Base-by-base conservation (phyloP, 371 early-diverging fungal genomes). In the Mortierella sp. region DNA sequence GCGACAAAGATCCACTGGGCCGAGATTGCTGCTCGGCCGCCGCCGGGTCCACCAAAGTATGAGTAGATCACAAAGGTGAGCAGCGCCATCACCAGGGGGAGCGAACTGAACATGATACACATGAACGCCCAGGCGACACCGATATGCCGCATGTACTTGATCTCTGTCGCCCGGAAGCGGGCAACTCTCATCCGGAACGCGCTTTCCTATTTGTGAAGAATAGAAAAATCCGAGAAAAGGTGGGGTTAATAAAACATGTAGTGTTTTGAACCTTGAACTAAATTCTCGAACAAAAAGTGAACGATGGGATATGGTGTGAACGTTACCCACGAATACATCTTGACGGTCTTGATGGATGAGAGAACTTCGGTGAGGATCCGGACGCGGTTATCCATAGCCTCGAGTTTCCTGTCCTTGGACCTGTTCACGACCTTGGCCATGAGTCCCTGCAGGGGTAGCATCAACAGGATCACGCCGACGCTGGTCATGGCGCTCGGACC, bases 401-500 rank as follows among this genome's bases (percentile, higher is more conserved):
- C 66, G 47, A 83, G 29, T 29, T 83, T 78, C 24, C 70, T 70
- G 39, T 78, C 76, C 74, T 79, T 74, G 45, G 73, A 72, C 26
- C 14, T 68, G 66, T 69, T 78, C 52, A 78, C 34, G 1, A 61
- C 58, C 37, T 71, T 70, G 29, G 66, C 84, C 14, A 83, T 71
- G 22, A 69, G 9, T 0, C 40, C 50, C 39, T 83, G 84, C n/a
- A 77, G 26, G 1, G 84, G 84, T 8, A 76, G 47, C 37, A 76
- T 10, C 47, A 73, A 7, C 16, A 72, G 5, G 4, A 78, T 69
- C 13, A 76, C 76, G 22, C 87, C 90, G 19, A 97, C 93, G 70
- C 98, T 97, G 26, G 95, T 96, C 86, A 96, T 94, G 45, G 92
- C 87, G 68, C 95, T 90, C 41, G 91, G 89, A 0, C 97, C 97